Percentiles rank a stretch among this genome's conserved stretches.
phyloP scores from a whole-genome alignment of 2,329 filamentous ascomycete genomes.

The Seiridium unicorne region DNA sequence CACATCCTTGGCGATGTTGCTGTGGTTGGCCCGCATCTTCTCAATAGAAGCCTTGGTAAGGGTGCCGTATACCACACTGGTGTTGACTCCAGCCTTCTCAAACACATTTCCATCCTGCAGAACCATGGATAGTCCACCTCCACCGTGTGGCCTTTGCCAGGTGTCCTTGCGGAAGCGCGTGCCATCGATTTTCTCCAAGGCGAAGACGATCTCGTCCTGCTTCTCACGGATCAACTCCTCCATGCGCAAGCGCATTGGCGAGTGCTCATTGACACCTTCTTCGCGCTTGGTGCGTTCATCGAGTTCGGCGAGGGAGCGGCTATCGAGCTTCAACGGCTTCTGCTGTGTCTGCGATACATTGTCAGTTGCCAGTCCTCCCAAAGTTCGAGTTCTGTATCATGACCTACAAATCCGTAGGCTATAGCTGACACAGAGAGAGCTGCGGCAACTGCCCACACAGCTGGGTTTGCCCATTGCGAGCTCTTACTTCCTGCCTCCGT shows the following conservation, averaged over 20 bases:
- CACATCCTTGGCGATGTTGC: conserved; percentile 70
- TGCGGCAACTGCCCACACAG: conserved; percentile 4
- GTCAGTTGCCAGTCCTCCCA: conserved; percentile 1
- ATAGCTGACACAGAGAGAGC: conserved; percentile 6
- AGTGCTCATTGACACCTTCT: conserved; percentile 69
- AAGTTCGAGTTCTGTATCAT: not conserved
- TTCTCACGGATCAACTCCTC: conserved; percentile 93
- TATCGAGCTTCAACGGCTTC: conserved; percentile 51
- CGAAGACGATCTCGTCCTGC: conserved; percentile 82
- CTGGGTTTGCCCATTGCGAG: not conserved
- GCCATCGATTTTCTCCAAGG: conserved; percentile 81
- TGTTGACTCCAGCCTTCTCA: conserved; percentile 95
- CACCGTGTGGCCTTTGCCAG: conserved; percentile 85
- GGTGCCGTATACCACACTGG: conserved; percentile 90
- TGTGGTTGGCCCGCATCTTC: conserved; percentile 94
- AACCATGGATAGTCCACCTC: conserved; percentile 91
- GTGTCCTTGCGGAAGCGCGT: conserved; percentile 78
- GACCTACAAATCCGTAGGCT: conserved; percentile 8
- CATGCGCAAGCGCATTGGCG: conserved; percentile 97
- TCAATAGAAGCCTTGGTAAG: conserved; percentile 83
- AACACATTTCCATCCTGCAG: conserved; percentile 96
- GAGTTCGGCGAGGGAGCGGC: conserved; percentile 76
- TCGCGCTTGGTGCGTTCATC: conserved; percentile 81
- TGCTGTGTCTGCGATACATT: conserved; percentile 33
- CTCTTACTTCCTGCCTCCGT: not conserved